Evolutionary conservation across 768 basidiomycete genomes (phyloP).

Genomic region (Gloeopeniophorella convolvens): DNA sequence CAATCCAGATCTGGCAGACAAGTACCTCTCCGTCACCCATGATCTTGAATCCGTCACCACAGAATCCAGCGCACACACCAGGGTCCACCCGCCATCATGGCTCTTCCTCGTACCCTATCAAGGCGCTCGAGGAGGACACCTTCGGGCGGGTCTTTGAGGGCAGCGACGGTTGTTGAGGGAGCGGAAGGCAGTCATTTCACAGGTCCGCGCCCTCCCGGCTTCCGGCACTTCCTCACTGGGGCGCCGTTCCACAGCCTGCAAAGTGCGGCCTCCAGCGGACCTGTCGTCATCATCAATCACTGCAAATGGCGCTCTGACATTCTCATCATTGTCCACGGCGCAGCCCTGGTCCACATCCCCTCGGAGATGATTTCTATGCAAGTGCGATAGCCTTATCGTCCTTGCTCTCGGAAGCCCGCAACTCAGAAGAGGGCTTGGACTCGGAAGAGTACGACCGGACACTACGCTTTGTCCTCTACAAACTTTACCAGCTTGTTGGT

Average conservation of each 20-base stretch:
- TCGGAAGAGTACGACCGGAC: not conserved
- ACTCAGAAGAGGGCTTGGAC: not conserved
- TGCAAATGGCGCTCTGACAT: conserved; percentile 1
- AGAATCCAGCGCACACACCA: not conserved
- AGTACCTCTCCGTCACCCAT: not conserved
- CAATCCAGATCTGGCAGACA: not conserved
- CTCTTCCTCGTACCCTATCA: not conserved
- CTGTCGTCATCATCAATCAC: conserved; percentile 7
- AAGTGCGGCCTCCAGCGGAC: not conserved
- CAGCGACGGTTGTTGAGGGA: not conserved
- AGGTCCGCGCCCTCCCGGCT: not conserved
- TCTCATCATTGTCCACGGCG: not conserved
- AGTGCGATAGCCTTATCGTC: not conserved
- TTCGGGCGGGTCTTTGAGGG: not conserved
- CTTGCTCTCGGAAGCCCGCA: not conserved
- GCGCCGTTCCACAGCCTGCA: not conserved
- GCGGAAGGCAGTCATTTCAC: not conserved
- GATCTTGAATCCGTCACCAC: not conserved
- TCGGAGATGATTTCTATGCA: not conserved
- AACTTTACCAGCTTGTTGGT: conserved; percentile 3
- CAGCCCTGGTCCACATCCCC: not conserved
- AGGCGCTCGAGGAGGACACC: not conserved
- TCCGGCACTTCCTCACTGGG: not conserved
- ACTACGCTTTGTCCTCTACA: not conserved
- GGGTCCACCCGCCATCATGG: too few species aligned